Base-by-base conservation (phyloP, 2,329 filamentous ascomycete species). In the Colletotrichum euphorbiae region DNA sequence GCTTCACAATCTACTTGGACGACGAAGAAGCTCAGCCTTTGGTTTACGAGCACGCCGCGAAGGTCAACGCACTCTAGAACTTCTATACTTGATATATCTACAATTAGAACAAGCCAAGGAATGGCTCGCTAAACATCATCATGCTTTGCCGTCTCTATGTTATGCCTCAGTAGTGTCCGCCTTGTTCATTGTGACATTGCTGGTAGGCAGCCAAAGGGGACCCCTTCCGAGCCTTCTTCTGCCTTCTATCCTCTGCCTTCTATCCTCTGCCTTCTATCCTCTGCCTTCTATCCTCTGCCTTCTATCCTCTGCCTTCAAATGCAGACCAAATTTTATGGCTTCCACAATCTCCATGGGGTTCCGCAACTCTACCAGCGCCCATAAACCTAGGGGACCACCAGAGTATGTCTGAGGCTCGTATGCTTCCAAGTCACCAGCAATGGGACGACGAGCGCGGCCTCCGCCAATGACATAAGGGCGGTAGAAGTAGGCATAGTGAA, bases 1-100 rank as follows among this genome's bases (percentile, higher is more conserved):
- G 85, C 0, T 87, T 87, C 72, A 87, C 85, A 1, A 86, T 88
- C 55, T 88, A 80, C 71, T 70, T 87, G 33, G 85, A 87, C 28
- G 81, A 84, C 12, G 77, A 80, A 3, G 80, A 87, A 73, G 83
- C 82, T 1, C 73, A 80, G 71, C 69, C 74, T 11, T 70, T 85
- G 51, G 78, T 85, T 0, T 83, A 83, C 66, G 75, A 81, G 59
- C 82, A 85, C 57, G 83, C 81, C 2, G 77, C 77, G 68, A 76
- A 74, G 8, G 76, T 84, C 46, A 78, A 82, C 12, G 75, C 67
- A 13, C 40, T 65, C 2, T 68, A 55, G 7, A 28, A 4, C 33
- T 40, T 13, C 6, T 52, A 38, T 6, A 52, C 13, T 7, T 38
- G 8, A 3, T 38, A 3, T 28, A 28, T 28, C 28, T 28, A 8